Evolutionary conservation across 139 green algal species (phyloP), one percentile per base, ranked within the genome.

Genomic region (Chlamydomonas sphaeroides): DNA sequence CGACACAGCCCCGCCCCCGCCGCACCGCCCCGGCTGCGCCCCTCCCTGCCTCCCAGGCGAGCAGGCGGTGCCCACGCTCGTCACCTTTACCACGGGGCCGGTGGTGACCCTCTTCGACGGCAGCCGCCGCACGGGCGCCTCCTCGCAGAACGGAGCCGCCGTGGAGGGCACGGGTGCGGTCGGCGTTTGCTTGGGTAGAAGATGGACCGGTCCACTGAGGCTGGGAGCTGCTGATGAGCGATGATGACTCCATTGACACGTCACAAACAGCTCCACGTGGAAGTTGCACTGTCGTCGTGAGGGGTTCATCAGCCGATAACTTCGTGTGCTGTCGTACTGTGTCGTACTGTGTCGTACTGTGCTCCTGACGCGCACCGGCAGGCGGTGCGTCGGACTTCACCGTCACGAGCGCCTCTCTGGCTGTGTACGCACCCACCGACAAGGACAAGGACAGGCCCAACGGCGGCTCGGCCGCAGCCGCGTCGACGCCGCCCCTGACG

Each of bases 31-130:
- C n/a, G n/a, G n/a, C n/a, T n/a, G n/a, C n/a, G n/a, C n/a, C n/a
- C n/a, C n/a, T n/a, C 11, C 42, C 68, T 30, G 7, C 42, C 18
- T 30, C 63, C 23, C 79, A 69, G 79, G 79, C 68, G 68, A 67
- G 26, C 79, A 59, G n/a, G 79, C 79, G 41, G 79, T 85, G 11
- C 26, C 30, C 53, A 57, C 56, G 15, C 67, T 48, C 20, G 68
- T 57, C 30, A 68, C 63, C 17, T 59, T 65, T 15, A n/a, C 78
- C 35, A 45, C 45, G 3, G 80, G 67, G 2, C 70, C 80, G 10
- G 49, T 86, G 59, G 71, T 71, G 20, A 57, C 42, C 36, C n/a
- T 86, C 28, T 80, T 79, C 57, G 49, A 56, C n/a, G 71, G 48
- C 5, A 45, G 63, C 28, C 65, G 35, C 26, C 80, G 80, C 36